A percentile compares a stretch with the other conserved stretches of the same genome.
Evolutionary conservation across 2,329 filamentous ascomycete species (phyloP).

Genomic region (Fusarium neocosmosporiellum): DNA sequence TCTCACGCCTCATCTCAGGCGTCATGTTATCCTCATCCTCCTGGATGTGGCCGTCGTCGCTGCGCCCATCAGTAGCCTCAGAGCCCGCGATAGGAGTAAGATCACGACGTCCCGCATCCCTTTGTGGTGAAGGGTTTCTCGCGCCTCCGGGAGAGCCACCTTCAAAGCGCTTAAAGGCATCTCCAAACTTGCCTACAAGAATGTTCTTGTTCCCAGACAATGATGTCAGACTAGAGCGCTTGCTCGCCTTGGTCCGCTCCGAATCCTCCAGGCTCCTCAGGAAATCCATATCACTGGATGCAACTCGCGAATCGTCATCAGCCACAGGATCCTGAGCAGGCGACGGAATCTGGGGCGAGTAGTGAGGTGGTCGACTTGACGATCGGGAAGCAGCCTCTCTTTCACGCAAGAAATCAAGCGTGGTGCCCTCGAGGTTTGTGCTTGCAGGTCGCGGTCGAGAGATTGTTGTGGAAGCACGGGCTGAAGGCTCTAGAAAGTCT

Average conservation of each 20-base stretch:
- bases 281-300: constrained; percentile 83
- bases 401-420: constrained; percentile 82
- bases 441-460: constrained; percentile 78
- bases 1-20: constrained; percentile 88
- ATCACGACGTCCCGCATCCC: constrained; percentile 60
- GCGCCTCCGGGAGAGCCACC: constrained; percentile 54
- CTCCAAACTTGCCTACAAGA: constrained; percentile 88
- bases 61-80: constrained; percentile 69
- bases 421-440: constrained; percentile 83
- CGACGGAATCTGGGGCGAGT: constrained; percentile 50
- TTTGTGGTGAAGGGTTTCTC: constrained; percentile 62
- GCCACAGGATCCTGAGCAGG: constrained; percentile 53
- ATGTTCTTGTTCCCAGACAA: constrained; percentile 82
- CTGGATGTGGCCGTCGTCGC: constrained; percentile 72
- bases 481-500: constrained; percentile 39
- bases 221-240: constrained; percentile 79
- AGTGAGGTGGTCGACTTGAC: constrained; percentile 41
- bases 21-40: constrained; percentile 76
- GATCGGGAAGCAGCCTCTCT: constrained; percentile 69
- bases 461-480: constrained; percentile 47
- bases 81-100: constrained; percentile 81
- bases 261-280: constrained; percentile 79
- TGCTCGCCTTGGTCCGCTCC: constrained; percentile 64
- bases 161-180: constrained; percentile 94
- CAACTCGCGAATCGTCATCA: constrained; percentile 36